These are phyloP conservation scores for Auriscalpium microsporum DNA, from an alignment of 768 basidiomycete species.

Conservation along the genomic window DNA sequence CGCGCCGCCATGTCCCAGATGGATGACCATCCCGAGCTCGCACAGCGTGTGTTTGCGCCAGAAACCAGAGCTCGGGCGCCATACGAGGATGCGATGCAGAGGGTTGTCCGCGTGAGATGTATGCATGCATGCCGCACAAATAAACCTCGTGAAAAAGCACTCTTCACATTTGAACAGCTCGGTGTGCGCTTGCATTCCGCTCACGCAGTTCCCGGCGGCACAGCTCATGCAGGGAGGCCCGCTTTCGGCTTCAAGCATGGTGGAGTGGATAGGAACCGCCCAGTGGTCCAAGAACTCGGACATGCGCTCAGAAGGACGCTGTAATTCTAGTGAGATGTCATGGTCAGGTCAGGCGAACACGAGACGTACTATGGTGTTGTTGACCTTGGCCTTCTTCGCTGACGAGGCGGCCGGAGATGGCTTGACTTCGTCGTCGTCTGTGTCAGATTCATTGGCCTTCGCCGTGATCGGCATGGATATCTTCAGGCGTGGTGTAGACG, in stretches of 20 bases:
- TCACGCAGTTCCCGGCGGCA: not conserved
- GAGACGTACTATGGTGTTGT: no score
- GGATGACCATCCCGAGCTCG: not conserved
- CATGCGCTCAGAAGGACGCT: not conserved
- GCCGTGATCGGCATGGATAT: no score
- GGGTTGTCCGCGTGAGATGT: not conserved
- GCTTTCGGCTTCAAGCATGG: not conserved
- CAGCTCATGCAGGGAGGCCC: not conserved
- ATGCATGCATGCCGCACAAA: not conserved
- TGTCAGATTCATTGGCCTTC: no score
- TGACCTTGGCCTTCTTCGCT: no score
- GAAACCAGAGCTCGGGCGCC: not conserved
- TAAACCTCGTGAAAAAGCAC: not conserved
- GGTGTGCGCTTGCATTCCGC: no score
- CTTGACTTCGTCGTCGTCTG: no score
- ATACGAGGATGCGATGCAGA: not conserved
- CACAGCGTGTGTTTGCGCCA: not conserved
- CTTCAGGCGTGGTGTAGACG: no score
- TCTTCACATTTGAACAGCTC: not conserved
- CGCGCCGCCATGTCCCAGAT: not conserved
- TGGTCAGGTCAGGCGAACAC: no score
- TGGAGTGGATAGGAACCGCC: not conserved
- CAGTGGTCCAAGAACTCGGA: not conserved
- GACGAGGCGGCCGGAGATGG: no score
- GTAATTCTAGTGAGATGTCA: not conserved